Conservation (phyloP, 257 asterid species). For the Nicotiana undulata region DNA sequence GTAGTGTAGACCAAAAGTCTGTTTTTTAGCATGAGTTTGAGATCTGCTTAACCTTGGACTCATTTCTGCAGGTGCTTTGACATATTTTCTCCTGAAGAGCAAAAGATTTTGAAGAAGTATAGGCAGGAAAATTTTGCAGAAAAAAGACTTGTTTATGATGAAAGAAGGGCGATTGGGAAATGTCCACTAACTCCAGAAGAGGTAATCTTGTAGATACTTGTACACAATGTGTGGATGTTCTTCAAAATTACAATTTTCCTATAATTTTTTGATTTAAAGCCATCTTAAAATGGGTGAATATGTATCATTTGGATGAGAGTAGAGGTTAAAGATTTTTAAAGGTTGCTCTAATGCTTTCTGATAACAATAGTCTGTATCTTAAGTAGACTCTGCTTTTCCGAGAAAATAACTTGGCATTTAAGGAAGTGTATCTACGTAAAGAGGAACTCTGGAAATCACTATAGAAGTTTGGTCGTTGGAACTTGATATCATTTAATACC, state of each 20-base stretch:
- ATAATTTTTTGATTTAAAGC: neutral
- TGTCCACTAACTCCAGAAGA: constrained; percentile 98
- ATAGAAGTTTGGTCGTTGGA: neutral
- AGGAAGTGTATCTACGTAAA: neutral
- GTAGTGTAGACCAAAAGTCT: neutral
- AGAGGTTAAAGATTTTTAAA: neutral
- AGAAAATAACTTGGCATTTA: neutral
- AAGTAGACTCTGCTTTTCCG: neutral
- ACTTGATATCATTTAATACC: neutral
- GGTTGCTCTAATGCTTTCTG: neutral
- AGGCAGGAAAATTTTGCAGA: constrained; percentile 76
- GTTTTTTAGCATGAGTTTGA: neutral
- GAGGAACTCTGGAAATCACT: neutral
- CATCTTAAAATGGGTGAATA: neutral
- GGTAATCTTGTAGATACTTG: constrained; percentile 30
- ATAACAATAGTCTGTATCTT: neutral
- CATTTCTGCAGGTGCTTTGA: constrained; percentile 71
- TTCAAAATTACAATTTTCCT: neutral
- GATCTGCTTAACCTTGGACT: neutral
- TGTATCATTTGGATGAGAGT: neutral
- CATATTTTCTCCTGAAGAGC: constrained; percentile 73
- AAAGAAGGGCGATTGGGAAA: constrained; percentile 96
- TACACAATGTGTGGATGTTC: neutral
- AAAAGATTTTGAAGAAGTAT: constrained; percentile 59
- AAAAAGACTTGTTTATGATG: constrained; percentile 67